Evolutionary conservation across 352 stramenopile genomes (phyloP).

Genomic region (Pythium periplocum): DNA sequence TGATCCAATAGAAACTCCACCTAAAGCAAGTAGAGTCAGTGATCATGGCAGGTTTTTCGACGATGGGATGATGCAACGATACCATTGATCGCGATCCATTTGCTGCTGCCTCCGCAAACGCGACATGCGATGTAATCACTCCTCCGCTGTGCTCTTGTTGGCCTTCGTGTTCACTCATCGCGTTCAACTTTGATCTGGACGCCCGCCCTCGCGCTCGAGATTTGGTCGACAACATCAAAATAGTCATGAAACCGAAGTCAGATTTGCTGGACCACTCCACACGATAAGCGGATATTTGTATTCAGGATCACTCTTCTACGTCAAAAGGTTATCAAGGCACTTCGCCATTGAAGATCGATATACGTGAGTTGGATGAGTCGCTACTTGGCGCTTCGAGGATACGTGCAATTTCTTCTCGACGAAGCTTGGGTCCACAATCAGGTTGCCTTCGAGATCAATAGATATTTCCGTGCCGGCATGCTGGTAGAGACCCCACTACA

Average conservation of each 20-base stretch:
- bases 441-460: constrained; percentile 33
- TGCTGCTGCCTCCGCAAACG: constrained; percentile 28
- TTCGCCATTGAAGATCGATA: constrained; percentile 28
- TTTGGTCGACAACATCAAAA: too few species aligned
- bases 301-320: not conserved
- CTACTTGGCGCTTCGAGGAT: constrained; percentile 26
- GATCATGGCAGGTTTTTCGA: too few species aligned
- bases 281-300: too few species aligned
- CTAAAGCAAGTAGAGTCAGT: too few species aligned
- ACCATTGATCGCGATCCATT: constrained; percentile 29
- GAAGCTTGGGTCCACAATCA: constrained; percentile 47
- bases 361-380: constrained; percentile 27
- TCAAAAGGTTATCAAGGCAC: constrained; percentile 29
- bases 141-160: constrained; percentile 19
- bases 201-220: too few species aligned
- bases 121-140: constrained; percentile 25
- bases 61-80: too few species aligned
- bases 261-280: too few species aligned
- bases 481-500: constrained; percentile 37
- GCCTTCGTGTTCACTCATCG: not conserved
- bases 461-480: constrained; percentile 39
- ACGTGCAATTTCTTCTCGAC: constrained; percentile 43
- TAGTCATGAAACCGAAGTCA: too few species aligned
- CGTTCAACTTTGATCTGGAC: too few species aligned
- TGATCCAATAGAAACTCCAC: constrained; percentile 34